These are phyloP conservation scores for Malus hybrid DNA, from an alignment of 331 rosid genomes.

Conservation along the genomic window DNA sequence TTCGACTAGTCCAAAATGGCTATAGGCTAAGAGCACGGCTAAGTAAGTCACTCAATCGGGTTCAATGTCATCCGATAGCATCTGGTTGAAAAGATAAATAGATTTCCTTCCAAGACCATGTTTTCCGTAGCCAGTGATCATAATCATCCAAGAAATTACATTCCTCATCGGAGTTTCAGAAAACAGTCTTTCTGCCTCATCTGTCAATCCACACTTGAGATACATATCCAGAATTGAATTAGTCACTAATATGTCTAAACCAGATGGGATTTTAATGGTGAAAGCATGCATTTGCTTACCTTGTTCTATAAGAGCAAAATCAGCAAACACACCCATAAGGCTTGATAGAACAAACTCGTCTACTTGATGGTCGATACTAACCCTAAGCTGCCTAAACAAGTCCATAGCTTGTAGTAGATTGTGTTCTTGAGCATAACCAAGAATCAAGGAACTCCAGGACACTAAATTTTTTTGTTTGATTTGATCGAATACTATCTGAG, in stretches of 20 bases:
- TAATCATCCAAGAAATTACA: slow-evolving; percentile 60
- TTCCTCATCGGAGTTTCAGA: slow-evolving; percentile 28
- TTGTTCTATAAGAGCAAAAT: slow-evolving; percentile 46
- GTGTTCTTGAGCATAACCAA: slow-evolving; percentile 56
- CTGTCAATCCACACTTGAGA: slow-evolving; percentile 54
- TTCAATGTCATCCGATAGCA: slow-evolving; percentile 33
- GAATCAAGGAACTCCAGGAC: slow-evolving; percentile 54
- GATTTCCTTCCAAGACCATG: slow-evolving; percentile 54
- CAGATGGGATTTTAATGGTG: slow-evolving; percentile 42
- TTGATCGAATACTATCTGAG: slow-evolving; percentile 47
- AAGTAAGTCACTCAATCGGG: slow-evolving; percentile 51
- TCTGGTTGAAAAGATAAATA: slow-evolving; percentile 32
- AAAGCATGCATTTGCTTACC: slow-evolving; percentile 68
- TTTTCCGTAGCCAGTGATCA: slow-evolving; percentile 73
- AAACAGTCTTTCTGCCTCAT: slow-evolving; percentile 42
- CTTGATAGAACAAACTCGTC: slow-evolving; percentile 57
- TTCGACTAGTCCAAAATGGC: slow-evolving; percentile 52
- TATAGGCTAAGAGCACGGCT: slow-evolving; percentile 61
- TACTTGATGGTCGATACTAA: slow-evolving; percentile 25
- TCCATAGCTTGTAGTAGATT: slow-evolving; percentile 41
- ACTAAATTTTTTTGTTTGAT: slow-evolving; percentile 37
- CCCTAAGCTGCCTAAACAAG: slow-evolving; percentile 48
- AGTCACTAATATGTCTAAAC: slow-evolving; percentile 45
- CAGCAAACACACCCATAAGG: slow-evolving; percentile 54
- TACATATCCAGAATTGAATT: slow-evolving; percentile 66